Percentiles rank a stretch among this genome's conserved stretches.
Conservation (phyloP, 257 asterid species). For the Scutellaria barbata region DNA sequence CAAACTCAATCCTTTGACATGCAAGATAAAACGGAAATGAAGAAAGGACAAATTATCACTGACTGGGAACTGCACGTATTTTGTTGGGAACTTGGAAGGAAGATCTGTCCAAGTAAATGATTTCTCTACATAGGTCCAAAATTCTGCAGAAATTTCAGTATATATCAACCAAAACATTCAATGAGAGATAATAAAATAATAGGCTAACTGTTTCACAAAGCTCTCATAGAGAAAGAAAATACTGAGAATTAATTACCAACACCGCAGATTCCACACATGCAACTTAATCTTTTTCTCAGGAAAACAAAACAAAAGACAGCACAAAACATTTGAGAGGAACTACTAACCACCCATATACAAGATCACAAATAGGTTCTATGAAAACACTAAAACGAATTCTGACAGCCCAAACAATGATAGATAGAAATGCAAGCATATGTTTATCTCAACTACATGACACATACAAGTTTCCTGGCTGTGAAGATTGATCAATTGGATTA, state of each 20-base stretch:
- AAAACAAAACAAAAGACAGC: not conserved
- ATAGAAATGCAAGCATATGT: not conserved
- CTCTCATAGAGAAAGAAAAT: not conserved
- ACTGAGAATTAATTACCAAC: conserved; percentile 17
- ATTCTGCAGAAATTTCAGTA: conserved; percentile 59
- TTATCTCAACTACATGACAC: conserved; percentile 3
- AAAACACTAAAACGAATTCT: conserved; percentile 11
- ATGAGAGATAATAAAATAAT: conserved; percentile 22
- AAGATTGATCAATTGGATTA: conserved; percentile 1
- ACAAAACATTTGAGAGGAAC: conserved; percentile 12
- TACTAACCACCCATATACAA: not conserved
- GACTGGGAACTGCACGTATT: conserved; percentile 96
- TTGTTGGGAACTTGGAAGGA: conserved; percentile 97
- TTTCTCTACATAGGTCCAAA: conserved; percentile 95
- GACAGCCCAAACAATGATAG: conserved; percentile 1
- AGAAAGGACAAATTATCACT: conserved; percentile 40
- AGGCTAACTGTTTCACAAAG: conserved; percentile 21
- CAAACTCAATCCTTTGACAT: conserved; percentile 11
- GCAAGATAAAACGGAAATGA: conserved; percentile 16
- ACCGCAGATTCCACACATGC: conserved; percentile 25
- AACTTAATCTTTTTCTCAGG: not conserved
- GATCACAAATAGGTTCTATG: conserved; percentile 14
- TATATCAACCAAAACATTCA: conserved; percentile 12
- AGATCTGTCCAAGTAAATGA: conserved; percentile 98
- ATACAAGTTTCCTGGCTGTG: not conserved